Evolutionary conservation across 1,139 yeast species (phyloP).

Genomic region (Trichomonascaceae sp.): DNA sequence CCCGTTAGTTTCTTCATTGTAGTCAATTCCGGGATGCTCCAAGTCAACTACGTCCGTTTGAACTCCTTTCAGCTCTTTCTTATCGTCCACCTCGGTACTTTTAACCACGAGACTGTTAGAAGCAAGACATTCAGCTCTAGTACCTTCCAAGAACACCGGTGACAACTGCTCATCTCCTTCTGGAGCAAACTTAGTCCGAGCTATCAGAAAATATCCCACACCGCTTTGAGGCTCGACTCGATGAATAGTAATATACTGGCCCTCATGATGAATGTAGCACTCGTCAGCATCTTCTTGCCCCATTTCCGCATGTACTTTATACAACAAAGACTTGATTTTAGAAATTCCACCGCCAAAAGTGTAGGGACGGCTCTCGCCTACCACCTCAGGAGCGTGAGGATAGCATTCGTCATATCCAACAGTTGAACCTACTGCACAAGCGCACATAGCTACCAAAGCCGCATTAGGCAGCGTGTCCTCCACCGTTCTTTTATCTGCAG

Average conservation of each 20-base stretch:
- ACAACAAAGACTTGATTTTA: constrained; percentile 54
- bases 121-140: constrained; percentile 54
- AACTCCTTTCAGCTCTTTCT: constrained; percentile 43
- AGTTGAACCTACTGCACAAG: constrained; percentile 91
- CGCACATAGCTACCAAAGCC: constrained; percentile 87
- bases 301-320: constrained; percentile 58
- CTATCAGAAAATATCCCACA: constrained; percentile 81
- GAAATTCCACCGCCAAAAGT: constrained; percentile 66
- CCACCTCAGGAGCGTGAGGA: constrained; percentile 75
- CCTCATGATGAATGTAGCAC: constrained; percentile 92
- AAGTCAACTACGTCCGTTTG: constrained; percentile 58
- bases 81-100: constrained; percentile 43
- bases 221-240: constrained; percentile 80
- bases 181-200: constrained; percentile 66
- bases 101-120: constrained; percentile 50
- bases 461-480: constrained; percentile 95
- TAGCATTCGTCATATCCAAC: constrained; percentile 92
- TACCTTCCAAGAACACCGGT: constrained; percentile 62
- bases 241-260: constrained; percentile 86
- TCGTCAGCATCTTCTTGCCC: constrained; percentile 72
- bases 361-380: constrained; percentile 66
- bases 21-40: constrained; percentile 44
- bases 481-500: constrained; percentile 81
- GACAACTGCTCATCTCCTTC: constrained; percentile 45
- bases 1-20: constrained; percentile 32